Conservation (phyloP, 768 basidiomycete genomes). For the Pleurotus giganteus region DNA sequence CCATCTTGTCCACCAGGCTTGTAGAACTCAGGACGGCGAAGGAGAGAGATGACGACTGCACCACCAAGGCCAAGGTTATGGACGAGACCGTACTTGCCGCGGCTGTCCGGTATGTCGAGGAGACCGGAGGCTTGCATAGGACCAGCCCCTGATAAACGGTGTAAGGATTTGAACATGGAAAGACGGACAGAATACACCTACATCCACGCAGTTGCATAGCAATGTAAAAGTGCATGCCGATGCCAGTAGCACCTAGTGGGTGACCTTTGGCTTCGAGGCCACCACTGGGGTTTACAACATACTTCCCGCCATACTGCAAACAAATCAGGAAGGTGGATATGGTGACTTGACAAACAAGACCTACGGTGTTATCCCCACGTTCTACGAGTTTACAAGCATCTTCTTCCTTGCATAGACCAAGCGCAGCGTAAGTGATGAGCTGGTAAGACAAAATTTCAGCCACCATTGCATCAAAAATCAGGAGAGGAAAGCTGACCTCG, state of each 20-base stretch:
- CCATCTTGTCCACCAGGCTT: slow-evolving; percentile 66
- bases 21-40: slow-evolving; percentile 78
- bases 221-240: slow-evolving; percentile 88
- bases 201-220: slow-evolving; percentile 79
- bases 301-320: slow-evolving; percentile 76
- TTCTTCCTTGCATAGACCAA: slow-evolving; percentile 65
- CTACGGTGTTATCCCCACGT: slow-evolving; percentile 73
- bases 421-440: slow-evolving; percentile 80
- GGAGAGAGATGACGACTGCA: slow-evolving; percentile 72
- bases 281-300: slow-evolving; percentile 80
- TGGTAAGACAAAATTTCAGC: slow-evolving; percentile 22
- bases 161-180: not conserved
- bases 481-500: slow-evolving; percentile 46
- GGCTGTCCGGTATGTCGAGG: slow-evolving; percentile 57
- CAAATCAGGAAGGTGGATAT: not conserved
- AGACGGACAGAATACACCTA: slow-evolving; percentile 25
- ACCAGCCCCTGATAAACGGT: slow-evolving; percentile 59
- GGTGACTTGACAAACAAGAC: slow-evolving; percentile 17
- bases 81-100: slow-evolving; percentile 77
- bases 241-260: slow-evolving; percentile 78
- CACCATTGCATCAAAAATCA: not conserved
- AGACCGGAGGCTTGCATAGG: slow-evolving; percentile 79
- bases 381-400: slow-evolving; percentile 77
- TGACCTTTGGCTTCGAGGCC: slow-evolving; percentile 90
- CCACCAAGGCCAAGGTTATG: slow-evolving; percentile 86